These are phyloP conservation scores for Aspergillus kassunensis DNA, from an alignment of 495 filamentous ascomycete genomes.

Conservation along the genomic window DNA sequence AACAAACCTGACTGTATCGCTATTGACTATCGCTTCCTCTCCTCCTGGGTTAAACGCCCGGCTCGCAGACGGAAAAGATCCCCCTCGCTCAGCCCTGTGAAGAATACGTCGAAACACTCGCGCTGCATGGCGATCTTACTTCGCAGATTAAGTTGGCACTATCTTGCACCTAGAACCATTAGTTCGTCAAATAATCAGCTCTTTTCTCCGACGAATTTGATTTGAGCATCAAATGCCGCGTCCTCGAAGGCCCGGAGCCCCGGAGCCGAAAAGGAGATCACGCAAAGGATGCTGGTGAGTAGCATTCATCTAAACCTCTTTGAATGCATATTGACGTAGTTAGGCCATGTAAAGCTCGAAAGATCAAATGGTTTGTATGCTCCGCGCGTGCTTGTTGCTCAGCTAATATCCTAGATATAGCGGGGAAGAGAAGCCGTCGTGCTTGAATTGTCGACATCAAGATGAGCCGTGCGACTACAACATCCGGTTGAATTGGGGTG, in stretches of 20 bases:
- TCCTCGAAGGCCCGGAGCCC: conserved; percentile 60
- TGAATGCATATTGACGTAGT: background rate
- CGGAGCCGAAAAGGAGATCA: conserved; percentile 67
- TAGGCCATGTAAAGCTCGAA: conserved; percentile 81
- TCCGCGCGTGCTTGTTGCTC: background rate
- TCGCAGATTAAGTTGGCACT: conserved; percentile 19
- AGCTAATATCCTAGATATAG: conserved; percentile 19
- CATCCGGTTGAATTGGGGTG: conserved; percentile 81
- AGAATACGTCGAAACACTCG: conserved; percentile 1
- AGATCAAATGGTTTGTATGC: conserved; percentile 68
- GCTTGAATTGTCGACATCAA: conserved; percentile 71
- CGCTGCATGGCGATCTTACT: conserved; percentile 31
- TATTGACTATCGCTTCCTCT: conserved; percentile 40
- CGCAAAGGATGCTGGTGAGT: conserved; percentile 84
- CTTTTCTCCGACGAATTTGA: conserved; percentile 14
- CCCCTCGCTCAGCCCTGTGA: conserved; percentile 18
- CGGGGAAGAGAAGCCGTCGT: conserved; percentile 76
- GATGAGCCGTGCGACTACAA: conserved; percentile 82
- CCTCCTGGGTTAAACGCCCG: conserved; percentile 37
- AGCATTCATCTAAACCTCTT: background rate
- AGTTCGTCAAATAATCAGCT: conserved; percentile 14
- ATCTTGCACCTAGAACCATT: conserved; percentile 19
- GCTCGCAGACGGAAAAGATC: conserved; percentile 30
- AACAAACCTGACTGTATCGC: conserved; percentile 38
- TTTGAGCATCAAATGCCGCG: conserved; percentile 56